A percentile compares a stretch with the other conserved stretches of the same genome.
Conservation (phyloP, 2,329 filamentous ascomycete genomes). For the Botrytis pseudocinerea region DNA sequence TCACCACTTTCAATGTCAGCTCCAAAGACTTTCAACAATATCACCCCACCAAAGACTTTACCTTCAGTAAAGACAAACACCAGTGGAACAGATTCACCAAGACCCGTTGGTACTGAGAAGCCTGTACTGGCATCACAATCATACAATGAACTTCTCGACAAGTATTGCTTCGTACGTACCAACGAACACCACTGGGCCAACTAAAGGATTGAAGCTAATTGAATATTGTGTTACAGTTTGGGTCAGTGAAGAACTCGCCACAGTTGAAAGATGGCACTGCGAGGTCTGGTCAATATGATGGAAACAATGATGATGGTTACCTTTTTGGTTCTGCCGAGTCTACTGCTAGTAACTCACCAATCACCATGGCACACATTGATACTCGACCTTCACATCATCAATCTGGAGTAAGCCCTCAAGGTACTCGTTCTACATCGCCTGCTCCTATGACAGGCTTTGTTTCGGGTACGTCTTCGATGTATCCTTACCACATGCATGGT, state of each 20-base stretch:
- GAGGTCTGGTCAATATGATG: constrained; percentile 47
- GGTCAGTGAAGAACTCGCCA: constrained; percentile 58
- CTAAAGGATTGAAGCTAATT: constrained; percentile 45
- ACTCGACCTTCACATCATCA: constrained; percentile 31
- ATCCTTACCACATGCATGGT: constrained; percentile 40
- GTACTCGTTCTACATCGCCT: constrained; percentile 47
- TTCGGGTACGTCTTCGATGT: constrained; percentile 48
- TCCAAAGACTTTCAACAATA: constrained; percentile 28
- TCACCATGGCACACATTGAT: constrained; percentile 35
- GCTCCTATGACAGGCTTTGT: constrained; percentile 50
- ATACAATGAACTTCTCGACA: constrained; percentile 96
- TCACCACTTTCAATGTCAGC: constrained; percentile 32
- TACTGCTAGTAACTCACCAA: constrained; percentile 41
- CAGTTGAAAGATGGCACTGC: constrained; percentile 52
- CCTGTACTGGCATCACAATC: constrained; percentile 79
- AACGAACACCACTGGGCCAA: constrained; percentile 37
- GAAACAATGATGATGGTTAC: constrained; percentile 45
- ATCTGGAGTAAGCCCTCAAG: constrained; percentile 40
- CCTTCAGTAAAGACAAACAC: constrained; percentile 29
- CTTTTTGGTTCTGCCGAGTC: constrained; percentile 38
- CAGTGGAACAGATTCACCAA: constrained; percentile 52
- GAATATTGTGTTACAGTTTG: constrained; percentile 52
- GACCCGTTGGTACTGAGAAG: constrained; percentile 56
- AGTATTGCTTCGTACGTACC: constrained; percentile 99
- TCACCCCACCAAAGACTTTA: constrained; percentile 34